A percentile compares a stretch with the other conserved stretches of the same genome.
These are phyloP conservation scores for Ceratobasidium sp. DNA, from an alignment of 1,284 basidiomycete genomes.

Conservation along the genomic window DNA sequence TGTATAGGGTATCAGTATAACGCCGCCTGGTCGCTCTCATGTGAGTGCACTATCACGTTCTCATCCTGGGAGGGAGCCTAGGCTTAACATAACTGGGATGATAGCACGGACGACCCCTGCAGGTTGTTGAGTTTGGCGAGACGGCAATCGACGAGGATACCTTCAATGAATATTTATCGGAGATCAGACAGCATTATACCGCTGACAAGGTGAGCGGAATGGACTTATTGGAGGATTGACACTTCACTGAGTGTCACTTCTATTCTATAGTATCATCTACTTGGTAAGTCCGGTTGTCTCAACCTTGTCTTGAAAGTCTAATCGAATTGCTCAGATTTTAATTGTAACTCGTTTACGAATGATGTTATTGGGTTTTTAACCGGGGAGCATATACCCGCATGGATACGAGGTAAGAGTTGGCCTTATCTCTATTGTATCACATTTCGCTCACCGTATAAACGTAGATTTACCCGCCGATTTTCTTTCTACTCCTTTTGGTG, in stretches of 20 bases:
- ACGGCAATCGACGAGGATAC: conserved; percentile 87
- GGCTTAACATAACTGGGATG: neutral
- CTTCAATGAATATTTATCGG: conserved; percentile 82
- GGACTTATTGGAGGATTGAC: too few relatives aligned
- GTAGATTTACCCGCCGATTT: conserved; percentile 89
- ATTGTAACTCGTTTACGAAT: conserved; percentile 93
- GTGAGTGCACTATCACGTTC: conserved; percentile 58
- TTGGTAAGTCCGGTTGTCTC: conserved; percentile 65
- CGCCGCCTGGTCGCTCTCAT: conserved; percentile 81
- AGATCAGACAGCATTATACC: conserved; percentile 84
- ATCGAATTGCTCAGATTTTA: conserved; percentile 71
- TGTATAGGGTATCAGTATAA: conserved; percentile 71
- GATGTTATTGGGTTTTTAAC: conserved; percentile 89
- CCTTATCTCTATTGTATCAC: neutral
- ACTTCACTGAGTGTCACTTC: neutral
- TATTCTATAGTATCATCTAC: conserved; percentile 80
- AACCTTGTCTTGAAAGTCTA: conserved; percentile 15
- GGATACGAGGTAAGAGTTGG: conserved; percentile 73
- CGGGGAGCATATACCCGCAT: conserved; percentile 80
- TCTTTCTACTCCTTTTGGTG: conserved; percentile 90
- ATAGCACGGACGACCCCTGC: conserved; percentile 83
- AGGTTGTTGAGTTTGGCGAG: conserved; percentile 83
- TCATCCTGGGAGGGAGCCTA: neutral
- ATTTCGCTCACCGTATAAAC: neutral
- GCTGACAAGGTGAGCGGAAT: conserved; percentile 86